These are phyloP conservation scores for Linaria vulgaris DNA, from an alignment of 257 asterid genomes.

Conservation along the genomic window DNA sequence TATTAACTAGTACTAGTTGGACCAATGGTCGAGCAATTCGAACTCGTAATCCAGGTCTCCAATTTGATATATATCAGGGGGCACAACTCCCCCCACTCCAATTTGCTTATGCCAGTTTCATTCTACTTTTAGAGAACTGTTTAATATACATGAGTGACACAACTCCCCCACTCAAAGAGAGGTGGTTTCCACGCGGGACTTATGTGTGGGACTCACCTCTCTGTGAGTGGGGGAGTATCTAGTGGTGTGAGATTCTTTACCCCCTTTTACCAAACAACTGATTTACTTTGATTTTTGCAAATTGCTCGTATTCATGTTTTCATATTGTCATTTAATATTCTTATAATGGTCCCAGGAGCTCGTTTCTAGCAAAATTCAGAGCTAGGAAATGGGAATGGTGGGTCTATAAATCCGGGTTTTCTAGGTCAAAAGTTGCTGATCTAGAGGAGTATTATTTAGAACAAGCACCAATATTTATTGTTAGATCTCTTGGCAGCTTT, in stretches of 20 bases:
- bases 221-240: too few relatives aligned
- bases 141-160: too few relatives aligned
- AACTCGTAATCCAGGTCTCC: too few relatives aligned
- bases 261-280: constrained; percentile 1
- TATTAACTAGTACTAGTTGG: too few relatives aligned
- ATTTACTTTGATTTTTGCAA: constrained; percentile 16
- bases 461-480: constrained; percentile 1
- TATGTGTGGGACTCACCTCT: too few relatives aligned
- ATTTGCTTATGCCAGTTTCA: too few relatives aligned
- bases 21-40: too few relatives aligned
- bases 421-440: constrained; percentile 17
- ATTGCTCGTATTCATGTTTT: constrained; percentile 23
- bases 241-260: not conserved
- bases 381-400: not conserved
- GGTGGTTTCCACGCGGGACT: too few relatives aligned
- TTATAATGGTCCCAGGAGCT: not conserved
- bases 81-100: too few relatives aligned
- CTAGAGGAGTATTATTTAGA: constrained; percentile 13
- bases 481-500: constrained; percentile 28
- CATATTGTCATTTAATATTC: not conserved
- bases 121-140: too few relatives aligned
- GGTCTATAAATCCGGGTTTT: constrained; percentile 1
- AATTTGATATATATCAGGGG: too few relatives aligned
- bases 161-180: too few relatives aligned
- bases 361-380: constrained; percentile 14